Evolutionary conservation across 2,329 filamentous ascomycete genomes (phyloP), one percentile per base, ranked within the genome.

Genomic region (Fusarium verrucosum): DNA sequence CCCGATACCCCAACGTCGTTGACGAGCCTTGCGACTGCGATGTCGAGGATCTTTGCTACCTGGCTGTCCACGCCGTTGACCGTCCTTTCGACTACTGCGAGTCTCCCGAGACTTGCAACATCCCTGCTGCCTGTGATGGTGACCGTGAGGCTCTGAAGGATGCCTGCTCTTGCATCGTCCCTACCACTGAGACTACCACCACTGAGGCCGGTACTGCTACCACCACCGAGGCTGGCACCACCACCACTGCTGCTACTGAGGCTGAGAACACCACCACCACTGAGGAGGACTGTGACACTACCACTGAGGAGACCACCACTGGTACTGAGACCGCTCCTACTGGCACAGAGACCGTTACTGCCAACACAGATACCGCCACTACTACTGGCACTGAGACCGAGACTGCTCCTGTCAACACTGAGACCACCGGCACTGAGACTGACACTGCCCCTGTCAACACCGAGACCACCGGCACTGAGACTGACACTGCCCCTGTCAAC

Each of bases 1-100:
- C 6, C 11, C 8, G 3, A 23, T 11, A 3, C 41, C 16, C 5
- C 0, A 10, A 1, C 10, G 2, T 17, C 16, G 11, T 25, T 23
- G 23, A 26, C 0, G 62, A 58, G 35, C 10, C 33, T 2, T 66
- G 62, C 26, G 33, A 62, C 3, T 66, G 62, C 23, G 57, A 65
- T 7, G 3, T 6, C 16, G 13, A 47, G 2, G 57, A 65, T 4
- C 0, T 6, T 17, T 65, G 62, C 57, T 66, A 58, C 32, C 2
- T 26, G 4, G 45, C 50, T 17, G 50, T 50, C 20, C 14, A n/a
- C 10, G 10, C 6, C 7, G 0, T 7, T 10, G 4, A 28, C 7
- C 11, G 10, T 7, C 7, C 0, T 6, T 10, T 2, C 5, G 11
- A 7, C 33, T 19, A 14, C 37, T 65, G 62, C n/a, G 3, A 2